Percentiles rank a stretch among this genome's conserved stretches.
These are phyloP conservation scores for Cenococcum geophilum DNA, from an alignment of 495 filamentous ascomycete genomes.

Conservation along the genomic window DNA sequence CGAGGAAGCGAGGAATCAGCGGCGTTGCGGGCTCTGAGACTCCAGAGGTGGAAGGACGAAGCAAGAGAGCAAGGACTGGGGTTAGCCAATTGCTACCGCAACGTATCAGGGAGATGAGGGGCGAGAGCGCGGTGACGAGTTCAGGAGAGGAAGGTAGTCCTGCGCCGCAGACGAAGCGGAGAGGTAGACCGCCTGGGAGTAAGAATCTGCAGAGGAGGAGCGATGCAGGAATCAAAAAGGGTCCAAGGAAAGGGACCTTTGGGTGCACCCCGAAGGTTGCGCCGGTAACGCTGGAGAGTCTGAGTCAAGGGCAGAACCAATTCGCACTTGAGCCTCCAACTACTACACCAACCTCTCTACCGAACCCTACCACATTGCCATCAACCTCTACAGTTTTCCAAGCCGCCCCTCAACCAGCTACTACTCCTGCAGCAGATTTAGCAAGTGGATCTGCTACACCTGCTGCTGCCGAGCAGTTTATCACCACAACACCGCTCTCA, in stretches of 20 bases:
- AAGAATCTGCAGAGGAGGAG: slow-evolving; percentile 34
- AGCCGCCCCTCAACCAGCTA: slow-evolving; percentile 21
- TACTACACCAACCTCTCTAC: not conserved
- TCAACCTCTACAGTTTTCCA: slow-evolving; percentile 22
- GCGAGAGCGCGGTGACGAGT: slow-evolving; percentile 30
- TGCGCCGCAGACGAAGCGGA: slow-evolving; percentile 10
- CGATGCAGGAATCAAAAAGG: slow-evolving; percentile 40
- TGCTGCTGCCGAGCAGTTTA: slow-evolving; percentile 17
- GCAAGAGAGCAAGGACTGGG: slow-evolving; percentile 16
- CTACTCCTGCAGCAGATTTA: slow-evolving; percentile 6
- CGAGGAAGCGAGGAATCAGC: slow-evolving; percentile 26
- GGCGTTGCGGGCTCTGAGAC: slow-evolving; percentile 19
- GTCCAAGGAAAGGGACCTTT: slow-evolving; percentile 29
- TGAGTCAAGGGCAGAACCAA: slow-evolving; percentile 29
- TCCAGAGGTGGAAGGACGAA: slow-evolving; percentile 26
- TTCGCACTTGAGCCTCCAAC: slow-evolving; percentile 22
- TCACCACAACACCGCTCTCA: slow-evolving; percentile 24
- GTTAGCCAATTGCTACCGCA: slow-evolving; percentile 18
- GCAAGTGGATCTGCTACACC: not conserved
- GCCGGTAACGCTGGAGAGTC: slow-evolving; percentile 17
- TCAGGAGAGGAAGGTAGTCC: slow-evolving; percentile 28
- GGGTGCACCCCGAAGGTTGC: slow-evolving; percentile 3
- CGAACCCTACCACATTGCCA: slow-evolving; percentile 6
- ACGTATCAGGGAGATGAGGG: slow-evolving; percentile 37
- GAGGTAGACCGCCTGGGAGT: slow-evolving; percentile 37